Evolutionary conservation across 495 filamentous ascomycete species (phyloP).

Genomic region (Trichoderma asperelloides): DNA sequence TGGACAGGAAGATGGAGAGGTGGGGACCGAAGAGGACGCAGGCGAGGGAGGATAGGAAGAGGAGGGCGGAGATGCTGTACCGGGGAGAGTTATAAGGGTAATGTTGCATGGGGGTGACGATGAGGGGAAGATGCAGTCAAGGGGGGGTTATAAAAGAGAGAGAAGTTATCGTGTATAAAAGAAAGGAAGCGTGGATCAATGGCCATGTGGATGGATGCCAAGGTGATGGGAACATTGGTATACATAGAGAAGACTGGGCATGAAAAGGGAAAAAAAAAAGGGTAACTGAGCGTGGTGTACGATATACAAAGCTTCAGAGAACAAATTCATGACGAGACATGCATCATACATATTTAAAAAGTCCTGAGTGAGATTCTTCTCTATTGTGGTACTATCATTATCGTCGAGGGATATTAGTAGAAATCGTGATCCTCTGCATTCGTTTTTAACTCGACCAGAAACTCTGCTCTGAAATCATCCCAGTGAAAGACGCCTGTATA

Average conservation of each 20-base stretch:
- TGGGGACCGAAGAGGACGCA: constrained; percentile 65
- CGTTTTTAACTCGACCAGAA: neutral
- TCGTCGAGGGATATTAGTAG: neutral
- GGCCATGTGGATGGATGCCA: neutral
- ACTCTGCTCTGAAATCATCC: neutral
- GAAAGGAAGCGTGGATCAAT: neutral
- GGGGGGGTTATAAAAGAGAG: neutral
- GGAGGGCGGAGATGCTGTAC: constrained; percentile 53
- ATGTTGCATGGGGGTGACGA: constrained; percentile 6
- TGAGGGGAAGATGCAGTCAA: neutral
- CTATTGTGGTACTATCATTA: neutral
- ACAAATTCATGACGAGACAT: neutral
- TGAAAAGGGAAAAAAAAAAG: neutral
- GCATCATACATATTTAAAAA: neutral
- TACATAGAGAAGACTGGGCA: neutral
- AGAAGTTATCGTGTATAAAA: too few species aligned
- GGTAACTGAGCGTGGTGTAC: constrained; percentile 5
- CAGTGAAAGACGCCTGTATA: neutral
- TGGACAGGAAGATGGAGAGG: constrained; percentile 52
- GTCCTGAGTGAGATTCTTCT: neutral
- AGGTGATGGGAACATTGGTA: neutral
- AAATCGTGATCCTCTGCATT: neutral
- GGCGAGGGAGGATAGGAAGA: constrained; percentile 65
- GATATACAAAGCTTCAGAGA: constrained; percentile 3
- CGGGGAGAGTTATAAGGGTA: constrained; percentile 35